A percentile compares a stretch with the other conserved stretches of the same genome.
phyloP scores from a whole-genome alignment of 2,329 filamentous ascomycete species.

The Diaporthe velutina region DNA sequence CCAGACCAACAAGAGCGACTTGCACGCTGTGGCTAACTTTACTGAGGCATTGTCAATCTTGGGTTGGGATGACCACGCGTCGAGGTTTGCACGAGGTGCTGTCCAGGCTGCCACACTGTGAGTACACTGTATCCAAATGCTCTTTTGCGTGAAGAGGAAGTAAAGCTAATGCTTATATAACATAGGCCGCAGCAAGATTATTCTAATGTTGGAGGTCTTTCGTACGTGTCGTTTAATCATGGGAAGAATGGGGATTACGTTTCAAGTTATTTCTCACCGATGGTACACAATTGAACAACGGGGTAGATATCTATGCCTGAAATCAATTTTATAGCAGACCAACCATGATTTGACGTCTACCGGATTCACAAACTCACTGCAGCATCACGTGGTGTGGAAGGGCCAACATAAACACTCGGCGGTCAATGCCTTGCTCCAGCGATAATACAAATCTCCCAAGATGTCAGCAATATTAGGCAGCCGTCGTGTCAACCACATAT shows the following conservation, averaged over 20 bases:
- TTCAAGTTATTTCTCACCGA: not conserved
- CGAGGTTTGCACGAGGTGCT: not conserved
- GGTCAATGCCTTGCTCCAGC: no score
- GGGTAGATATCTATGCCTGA: no score
- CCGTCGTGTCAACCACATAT: no score
- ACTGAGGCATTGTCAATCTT: not conserved
- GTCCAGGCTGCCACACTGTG: not conserved
- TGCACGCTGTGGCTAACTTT: not conserved
- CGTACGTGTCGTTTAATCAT: not conserved
- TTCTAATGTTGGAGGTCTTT: not conserved
- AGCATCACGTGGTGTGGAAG: no score
- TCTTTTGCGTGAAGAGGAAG: not conserved
- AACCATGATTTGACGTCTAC: no score
- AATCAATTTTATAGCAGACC: no score
- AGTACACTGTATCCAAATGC: not conserved
- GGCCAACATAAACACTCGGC: no score
- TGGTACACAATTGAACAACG: not conserved
- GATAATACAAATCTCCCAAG: no score
- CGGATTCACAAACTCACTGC: no score
- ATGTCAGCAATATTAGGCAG: no score
- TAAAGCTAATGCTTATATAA: not conserved
- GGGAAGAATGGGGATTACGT: not conserved
- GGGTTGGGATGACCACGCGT: not conserved
- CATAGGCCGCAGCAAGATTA: constrained; percentile 1
- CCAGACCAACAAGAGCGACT: not conserved